Evolutionary conservation across 2,329 filamentous ascomycete species (phyloP).

Genomic region (Dryadomyces sulphureus): DNA sequence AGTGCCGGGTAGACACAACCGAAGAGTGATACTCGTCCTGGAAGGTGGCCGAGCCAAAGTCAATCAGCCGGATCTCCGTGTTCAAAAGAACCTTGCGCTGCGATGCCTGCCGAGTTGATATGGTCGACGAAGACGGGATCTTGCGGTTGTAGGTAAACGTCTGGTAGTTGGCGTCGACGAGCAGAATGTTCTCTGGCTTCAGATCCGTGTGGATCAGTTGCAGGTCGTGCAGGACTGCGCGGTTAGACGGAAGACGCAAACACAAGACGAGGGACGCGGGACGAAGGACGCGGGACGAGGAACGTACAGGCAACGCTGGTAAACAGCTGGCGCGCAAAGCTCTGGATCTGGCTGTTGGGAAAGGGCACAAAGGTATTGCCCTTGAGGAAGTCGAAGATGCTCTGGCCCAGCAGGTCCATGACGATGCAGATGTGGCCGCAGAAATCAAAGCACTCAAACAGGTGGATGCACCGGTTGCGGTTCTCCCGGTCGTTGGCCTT

Average conservation of each 20-base stretch:
- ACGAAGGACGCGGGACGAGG: constrained; percentile 12
- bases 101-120: constrained; percentile 43
- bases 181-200: constrained; percentile 56
- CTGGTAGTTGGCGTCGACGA: constrained; percentile 50
- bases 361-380: constrained; percentile 91
- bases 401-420: constrained; percentile 71
- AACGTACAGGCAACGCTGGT: constrained; percentile 94
- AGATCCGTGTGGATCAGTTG: constrained; percentile 88
- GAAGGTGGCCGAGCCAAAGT: constrained; percentile 59
- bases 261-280: not conserved
- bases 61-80: constrained; percentile 55
- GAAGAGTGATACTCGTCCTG: constrained; percentile 61
- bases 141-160: constrained; percentile 57
- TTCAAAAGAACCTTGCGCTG: constrained; percentile 51
- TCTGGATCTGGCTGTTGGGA: constrained; percentile 96
- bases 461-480: constrained; percentile 89
- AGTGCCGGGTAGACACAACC: constrained; percentile 55
- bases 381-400: constrained; percentile 97
- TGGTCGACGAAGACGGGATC: constrained; percentile 52
- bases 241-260: not conserved
- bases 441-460: constrained; percentile 94
- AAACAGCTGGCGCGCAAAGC: constrained; percentile 85
- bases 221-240: constrained; percentile 76
- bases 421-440: constrained; percentile 88
- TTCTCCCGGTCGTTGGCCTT: constrained; percentile 85